These are phyloP conservation scores for Boeremia exigua DNA, from an alignment of 2,329 filamentous ascomycete genomes.

Conservation along the genomic window DNA sequence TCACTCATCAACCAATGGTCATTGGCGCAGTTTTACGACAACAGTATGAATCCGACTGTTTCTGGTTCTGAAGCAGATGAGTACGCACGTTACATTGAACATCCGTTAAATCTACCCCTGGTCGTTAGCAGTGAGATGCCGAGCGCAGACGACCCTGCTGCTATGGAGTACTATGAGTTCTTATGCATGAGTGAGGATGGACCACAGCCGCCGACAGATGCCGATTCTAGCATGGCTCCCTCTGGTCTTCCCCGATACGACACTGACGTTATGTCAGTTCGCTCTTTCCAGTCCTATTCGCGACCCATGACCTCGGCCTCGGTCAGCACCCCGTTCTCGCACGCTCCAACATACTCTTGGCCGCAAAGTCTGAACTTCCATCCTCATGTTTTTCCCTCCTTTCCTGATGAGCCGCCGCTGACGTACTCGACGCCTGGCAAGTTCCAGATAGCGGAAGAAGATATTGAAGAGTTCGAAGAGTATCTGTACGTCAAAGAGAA, in stretches of 20 bases:
- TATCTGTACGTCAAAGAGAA: conserved; percentile 80
- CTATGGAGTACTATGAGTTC: conserved; percentile 79
- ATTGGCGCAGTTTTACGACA: conserved; percentile 81
- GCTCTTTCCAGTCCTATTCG: conserved; percentile 29
- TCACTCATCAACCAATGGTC: conserved; percentile 86
- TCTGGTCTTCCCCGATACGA: conserved; percentile 27
- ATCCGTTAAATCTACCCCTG: conserved; percentile 86
- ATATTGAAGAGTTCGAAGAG: conserved; percentile 75
- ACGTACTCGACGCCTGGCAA: conserved; percentile 34
- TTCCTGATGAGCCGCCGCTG: conserved; percentile 8
- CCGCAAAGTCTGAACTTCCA: conserved; percentile 26
- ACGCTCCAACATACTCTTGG: conserved; percentile 36
- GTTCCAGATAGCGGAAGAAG: conserved; percentile 65
- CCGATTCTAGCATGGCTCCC: conserved; percentile 24
- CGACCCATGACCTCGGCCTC: conserved; percentile 38
- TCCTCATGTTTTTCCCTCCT: conserved; percentile 21
- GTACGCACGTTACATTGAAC: conserved; percentile 84
- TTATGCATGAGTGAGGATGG: conserved; percentile 61
- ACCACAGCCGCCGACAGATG: conserved; percentile 20
- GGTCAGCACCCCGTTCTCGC: conserved; percentile 42
- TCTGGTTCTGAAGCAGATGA: conserved; percentile 78
- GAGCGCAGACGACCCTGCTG: conserved; percentile 54
- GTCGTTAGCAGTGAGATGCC: conserved; percentile 74
- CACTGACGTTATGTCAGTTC: conserved; percentile 34
- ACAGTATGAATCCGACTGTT: conserved; percentile 85